Base-by-base conservation (phyloP, 345 rosid genomes). In the Eucalyptus polybractea region DNA sequence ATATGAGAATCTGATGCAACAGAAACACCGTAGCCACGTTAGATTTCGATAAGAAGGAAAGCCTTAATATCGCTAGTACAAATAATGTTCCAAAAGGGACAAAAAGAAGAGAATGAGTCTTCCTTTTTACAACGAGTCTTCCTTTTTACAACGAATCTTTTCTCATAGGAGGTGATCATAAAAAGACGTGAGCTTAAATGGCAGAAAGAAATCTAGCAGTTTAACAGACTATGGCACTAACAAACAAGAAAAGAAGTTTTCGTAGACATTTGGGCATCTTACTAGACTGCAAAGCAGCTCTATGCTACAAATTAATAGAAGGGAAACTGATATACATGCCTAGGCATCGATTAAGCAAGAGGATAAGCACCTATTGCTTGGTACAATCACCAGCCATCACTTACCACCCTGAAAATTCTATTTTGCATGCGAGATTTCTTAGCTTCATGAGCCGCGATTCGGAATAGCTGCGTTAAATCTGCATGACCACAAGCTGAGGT, bases 381-480 rank as follows among this genome's bases (percentile, higher is more conserved):
- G 44, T 6, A 9, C 47, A 76, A 21, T 76, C 83, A 76, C 45
- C 47, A 19, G 62, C n/a, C 42, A 87, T 88, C 45, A 90, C 95
- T 92, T 92, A 97, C 99, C 98, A 97, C 98, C 65, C 98, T 94
- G 83, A 97, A 89, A 89, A 96, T 94, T 54, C 99, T 97, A 88
- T 95, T 93, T 76, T 96, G 97, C 14, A 93, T 90, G 89, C 92
- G 94, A 40, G 98, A 97, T 89, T 90, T 93, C 93, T 93, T 96
- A 8, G 99, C 98, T 93, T 95, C 97, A 54, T 95, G 96, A 93
- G 99, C 98, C 2, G 99, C 99, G 69, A 92, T 87, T 15, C 96
- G 94, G 90, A 97, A 97, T 27, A 97, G 91, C 90, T 92, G 93
- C 69, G 98, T 95, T 90, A 97, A 97, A 94, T 97, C 99, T n/a